Percentiles rank a stretch among this genome's conserved stretches.
phyloP scores from a whole-genome alignment of 2,329 filamentous ascomycete genomes.

The Amesomyces nigricolor region DNA sequence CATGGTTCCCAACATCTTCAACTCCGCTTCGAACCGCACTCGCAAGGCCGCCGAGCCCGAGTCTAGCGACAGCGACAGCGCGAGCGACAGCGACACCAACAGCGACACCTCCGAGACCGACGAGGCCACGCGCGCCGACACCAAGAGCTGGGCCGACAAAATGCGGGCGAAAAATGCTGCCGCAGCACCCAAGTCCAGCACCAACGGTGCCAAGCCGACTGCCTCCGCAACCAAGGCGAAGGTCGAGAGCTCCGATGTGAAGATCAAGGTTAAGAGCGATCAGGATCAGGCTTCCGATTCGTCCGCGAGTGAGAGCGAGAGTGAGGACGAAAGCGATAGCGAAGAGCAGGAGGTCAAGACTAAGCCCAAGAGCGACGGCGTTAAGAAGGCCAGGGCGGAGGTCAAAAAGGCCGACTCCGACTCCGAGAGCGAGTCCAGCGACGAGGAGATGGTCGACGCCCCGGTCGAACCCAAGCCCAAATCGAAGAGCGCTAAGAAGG shows the following conservation, averaged over 20 bases:
- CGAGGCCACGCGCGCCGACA: not conserved
- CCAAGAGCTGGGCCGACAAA: constrained; percentile 1
- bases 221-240: constrained; percentile 1
- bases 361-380: constrained; percentile 11
- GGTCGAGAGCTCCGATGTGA: not conserved
- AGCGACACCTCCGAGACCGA: constrained; percentile 8
- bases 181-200: not conserved
- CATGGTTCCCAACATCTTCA: constrained; percentile 16
- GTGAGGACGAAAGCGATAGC: constrained; percentile 24
- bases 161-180: constrained; percentile 8
- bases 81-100: constrained; percentile 3
- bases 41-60: constrained; percentile 16
- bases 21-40: constrained; percentile 12
- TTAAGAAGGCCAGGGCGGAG: constrained; percentile 18
- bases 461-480: not conserved
- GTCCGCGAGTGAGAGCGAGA: constrained; percentile 17
- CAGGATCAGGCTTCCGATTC: constrained; percentile 13
- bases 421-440: constrained; percentile 16
- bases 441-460: constrained; percentile 9
- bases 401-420: constrained; percentile 3
- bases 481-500: not conserved
- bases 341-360: constrained; percentile 27
- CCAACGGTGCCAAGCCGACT: not conserved
- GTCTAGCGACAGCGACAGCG: constrained; percentile 18
- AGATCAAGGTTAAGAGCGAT: not conserved